Conservation (phyloP, 2,329 filamentous ascomycete species). For the Alternaria arborescens region DNA sequence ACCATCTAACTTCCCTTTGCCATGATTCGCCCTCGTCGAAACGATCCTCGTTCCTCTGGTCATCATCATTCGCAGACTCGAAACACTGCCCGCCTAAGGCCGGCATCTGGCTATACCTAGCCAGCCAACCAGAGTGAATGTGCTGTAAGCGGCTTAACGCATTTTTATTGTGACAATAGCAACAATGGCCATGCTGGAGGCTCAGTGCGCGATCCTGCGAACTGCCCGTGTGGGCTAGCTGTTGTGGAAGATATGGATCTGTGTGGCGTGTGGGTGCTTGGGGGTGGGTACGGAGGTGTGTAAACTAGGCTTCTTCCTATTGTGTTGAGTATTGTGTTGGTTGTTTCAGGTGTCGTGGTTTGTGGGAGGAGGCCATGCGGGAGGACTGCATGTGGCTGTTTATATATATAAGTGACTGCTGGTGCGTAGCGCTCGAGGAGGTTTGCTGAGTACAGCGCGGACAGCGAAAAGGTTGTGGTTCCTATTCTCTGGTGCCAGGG, state of each 20-base stretch:
- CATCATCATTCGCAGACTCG: background rate
- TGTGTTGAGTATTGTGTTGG: conserved; percentile 36
- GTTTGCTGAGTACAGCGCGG: background rate
- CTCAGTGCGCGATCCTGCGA: background rate
- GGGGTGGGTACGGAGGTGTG: conserved; percentile 4
- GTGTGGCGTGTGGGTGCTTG: background rate
- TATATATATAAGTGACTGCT: conserved; percentile 9
- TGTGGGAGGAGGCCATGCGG: conserved; percentile 20
- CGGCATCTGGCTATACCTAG: background rate
- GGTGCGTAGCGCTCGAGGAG: background rate
- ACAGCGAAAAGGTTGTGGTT: background rate
- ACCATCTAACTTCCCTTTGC: background rate
- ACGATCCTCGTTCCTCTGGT: background rate
- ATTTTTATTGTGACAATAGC: background rate
- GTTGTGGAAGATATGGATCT: background rate
- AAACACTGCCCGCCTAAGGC: background rate
- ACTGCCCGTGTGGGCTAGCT: background rate
- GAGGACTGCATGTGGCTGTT: conserved; percentile 8
- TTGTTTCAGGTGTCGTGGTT: conserved; percentile 28
- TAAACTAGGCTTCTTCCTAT: background rate
- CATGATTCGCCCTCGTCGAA: background rate
- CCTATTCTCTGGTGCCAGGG: too few species aligned
- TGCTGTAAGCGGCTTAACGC: background rate
- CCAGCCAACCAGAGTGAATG: background rate
- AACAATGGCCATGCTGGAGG: background rate